Evolutionary conservation across 257 asterid species (phyloP), one percentile per base, ranked within the genome.

Genomic region (Solanum medicagineum): DNA sequence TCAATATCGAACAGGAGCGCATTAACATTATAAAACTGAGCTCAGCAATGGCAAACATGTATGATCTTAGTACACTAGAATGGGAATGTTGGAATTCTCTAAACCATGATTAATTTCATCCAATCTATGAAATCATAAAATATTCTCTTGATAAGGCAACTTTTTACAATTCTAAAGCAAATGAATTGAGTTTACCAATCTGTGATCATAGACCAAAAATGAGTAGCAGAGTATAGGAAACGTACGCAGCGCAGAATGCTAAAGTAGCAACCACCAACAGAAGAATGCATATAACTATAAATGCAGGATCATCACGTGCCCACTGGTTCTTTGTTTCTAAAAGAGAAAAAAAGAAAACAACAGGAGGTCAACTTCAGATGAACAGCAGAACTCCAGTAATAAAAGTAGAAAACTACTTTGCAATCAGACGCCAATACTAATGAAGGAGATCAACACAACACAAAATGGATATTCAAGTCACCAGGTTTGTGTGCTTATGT

Each of bases 231-330:
- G 26, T 24, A 54, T 26, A 44, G 80, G 83, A 86, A 80, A 90
- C 99, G 90, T 94, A 97, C 99, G 99, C 98, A 86, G 95, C 98
- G 85, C 99, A 97, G 92, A 92, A 97, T 53, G 99, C 98, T 88
- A 92, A 53, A 70, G 97, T 86, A 62, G 94, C 89, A 89, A 92
- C 95, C 80, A 91, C 89, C 85, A 97, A 89, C 86, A 97, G 99
- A 87, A 97, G 94, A 90, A 92, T 92, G 85, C 94, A 95, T 90
- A 95, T 92, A 83, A 95, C 99, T 86, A 95, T 91, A 90, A 97
- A 97, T 83, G 99, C 99, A 73, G 99, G 99, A 92, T 97, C 99
- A 89, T 97, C 99, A 79, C 99, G 99, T 81, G 99, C 99, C 99
- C 99, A 97, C 88, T 97, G 99, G 86, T 97, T 97, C 93, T 97